Evolutionary conservation across 2,329 filamentous ascomycete genomes (phyloP), one percentile per base, ranked within the genome.

Genomic region (Cryphonectria carpinicola): DNA sequence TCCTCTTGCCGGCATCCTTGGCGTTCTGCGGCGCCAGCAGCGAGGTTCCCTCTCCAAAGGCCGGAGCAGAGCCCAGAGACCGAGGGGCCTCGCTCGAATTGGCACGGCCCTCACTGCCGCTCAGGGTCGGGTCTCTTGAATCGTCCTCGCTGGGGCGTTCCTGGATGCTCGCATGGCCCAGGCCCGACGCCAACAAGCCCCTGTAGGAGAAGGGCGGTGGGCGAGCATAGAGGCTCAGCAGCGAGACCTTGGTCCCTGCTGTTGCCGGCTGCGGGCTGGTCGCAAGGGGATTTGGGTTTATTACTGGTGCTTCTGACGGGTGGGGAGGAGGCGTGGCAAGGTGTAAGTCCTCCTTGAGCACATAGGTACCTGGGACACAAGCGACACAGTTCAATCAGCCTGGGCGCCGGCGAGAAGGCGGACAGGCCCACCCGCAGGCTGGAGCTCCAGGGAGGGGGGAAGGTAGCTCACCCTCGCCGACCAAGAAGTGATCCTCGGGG

Each of bases 281-380:
- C 54, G 94, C 92, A 58, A 99, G 88, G 37, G 96, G 96, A 78
- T 98, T 99, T 61, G 93, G 92, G 78, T 97, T 98, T 70, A 92
- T 83, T 56, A 95, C 83, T 32, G 94, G 95, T 17, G 93, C 91
- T 84, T 99, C 96, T 72, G 95, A 97, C 32, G 96, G 96, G 82
- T 99, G 96, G 19, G 95, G 95, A 73, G 95, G 95, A 70, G 96
- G 96, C 46, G 95, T 98, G 61, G 96, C 95, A 70, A 99, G 90
- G 75, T 94, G 92, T 39, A 99, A 84, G 79, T 97, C 93, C 82
- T 99, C 95, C 80, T 94, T 92, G 60, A 98, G 88, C 32, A 93
- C 87, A 78, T 99, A 99, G 72, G 93, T 95, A 77, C 95, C 94
- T 96, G 76, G 67, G 46, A 54, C 17, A 54, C 14, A 32, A 32